phyloP scores from a whole-genome alignment of 2,329 filamentous ascomycete species.

The Xylaria sp. region DNA sequence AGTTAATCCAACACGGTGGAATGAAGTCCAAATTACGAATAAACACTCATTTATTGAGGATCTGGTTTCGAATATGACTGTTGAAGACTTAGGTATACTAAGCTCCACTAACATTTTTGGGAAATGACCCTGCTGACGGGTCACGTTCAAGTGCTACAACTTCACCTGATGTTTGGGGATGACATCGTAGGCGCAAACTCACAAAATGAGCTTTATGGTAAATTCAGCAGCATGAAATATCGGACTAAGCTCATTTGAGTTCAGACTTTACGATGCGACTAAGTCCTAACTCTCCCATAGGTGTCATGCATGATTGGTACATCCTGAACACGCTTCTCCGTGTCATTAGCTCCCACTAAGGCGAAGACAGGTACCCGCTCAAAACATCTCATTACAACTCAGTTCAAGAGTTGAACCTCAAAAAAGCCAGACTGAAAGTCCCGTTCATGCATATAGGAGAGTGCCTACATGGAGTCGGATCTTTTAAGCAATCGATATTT shows the following conservation, averaged over 20 bases:
- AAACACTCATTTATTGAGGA: conserved; percentile 44
- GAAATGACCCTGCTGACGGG: conserved; percentile 18
- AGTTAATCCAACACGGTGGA: neutral
- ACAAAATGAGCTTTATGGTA: conserved; percentile 53
- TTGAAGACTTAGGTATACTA: conserved; percentile 47
- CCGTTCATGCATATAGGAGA: conserved; percentile 57
- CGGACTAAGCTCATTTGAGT: conserved; percentile 22
- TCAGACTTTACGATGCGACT: conserved; percentile 50
- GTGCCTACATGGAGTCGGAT: conserved; percentile 57
- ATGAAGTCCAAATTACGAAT: conserved; percentile 1
- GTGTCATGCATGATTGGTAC: conserved; percentile 55
- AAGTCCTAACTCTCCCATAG: conserved; percentile 53
- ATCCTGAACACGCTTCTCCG: neutral
- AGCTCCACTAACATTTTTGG: neutral
- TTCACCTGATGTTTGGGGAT: conserved; percentile 57
- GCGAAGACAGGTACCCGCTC: conserved; percentile 50
- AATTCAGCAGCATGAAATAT: neutral
- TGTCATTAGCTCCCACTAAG: neutral
- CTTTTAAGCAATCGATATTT: conserved; percentile 58
- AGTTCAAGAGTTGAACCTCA: conserved; percentile 52
- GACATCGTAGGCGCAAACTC: conserved; percentile 54
- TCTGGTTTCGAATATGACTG: conserved; percentile 49
- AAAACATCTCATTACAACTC: conserved; percentile 56
- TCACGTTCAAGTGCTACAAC: conserved; percentile 50
- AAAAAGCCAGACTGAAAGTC: conserved; percentile 52